Conservation (phyloP, 1,139 yeast species). For the Yamadazyma songkhlaensis region DNA sequence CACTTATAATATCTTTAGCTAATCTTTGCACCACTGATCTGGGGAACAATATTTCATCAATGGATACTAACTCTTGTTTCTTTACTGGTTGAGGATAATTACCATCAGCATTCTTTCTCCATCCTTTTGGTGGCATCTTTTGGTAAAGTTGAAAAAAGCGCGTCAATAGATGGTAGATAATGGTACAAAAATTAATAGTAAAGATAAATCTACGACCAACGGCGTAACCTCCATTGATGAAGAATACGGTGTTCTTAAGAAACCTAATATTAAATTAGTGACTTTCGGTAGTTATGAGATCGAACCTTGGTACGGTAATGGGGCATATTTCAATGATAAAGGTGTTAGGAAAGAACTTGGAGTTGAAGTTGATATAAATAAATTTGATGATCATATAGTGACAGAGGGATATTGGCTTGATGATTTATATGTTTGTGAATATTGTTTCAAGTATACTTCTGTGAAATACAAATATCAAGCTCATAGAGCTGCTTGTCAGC, state of each 20-base stretch:
- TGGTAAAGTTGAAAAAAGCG: conserved; percentile 7
- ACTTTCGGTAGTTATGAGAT: conserved; percentile 64
- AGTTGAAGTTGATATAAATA: conserved; percentile 4
- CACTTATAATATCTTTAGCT: conserved; percentile 45
- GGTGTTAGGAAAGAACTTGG: conserved; percentile 12
- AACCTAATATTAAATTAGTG: conserved; percentile 62
- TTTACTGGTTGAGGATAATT: conserved; percentile 52
- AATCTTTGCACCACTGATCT: conserved; percentile 56
- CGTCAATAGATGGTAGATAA: conserved; percentile 3
- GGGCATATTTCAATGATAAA: conserved; percentile 56
- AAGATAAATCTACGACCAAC: too few relatives aligned
- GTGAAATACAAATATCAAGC: conserved; percentile 28
- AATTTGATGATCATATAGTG: conserved; percentile 1
- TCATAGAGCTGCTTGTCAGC: conserved; percentile 48
- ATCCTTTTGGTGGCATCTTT: conserved; percentile 76
- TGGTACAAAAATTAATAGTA: neutral
- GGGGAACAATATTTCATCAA: conserved; percentile 70
- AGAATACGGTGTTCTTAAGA: conserved; percentile 58
- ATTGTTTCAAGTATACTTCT: conserved; percentile 78
- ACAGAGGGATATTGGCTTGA: conserved; percentile 49
- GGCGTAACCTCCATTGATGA: neutral
- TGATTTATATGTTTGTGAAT: conserved; percentile 67
- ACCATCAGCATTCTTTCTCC: conserved; percentile 76
- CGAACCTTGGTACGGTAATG: conserved; percentile 83
- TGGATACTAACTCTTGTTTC: conserved; percentile 57